Conservation (phyloP, 176 grass and related monocot species). For the Musa troglodytarum region DNA sequence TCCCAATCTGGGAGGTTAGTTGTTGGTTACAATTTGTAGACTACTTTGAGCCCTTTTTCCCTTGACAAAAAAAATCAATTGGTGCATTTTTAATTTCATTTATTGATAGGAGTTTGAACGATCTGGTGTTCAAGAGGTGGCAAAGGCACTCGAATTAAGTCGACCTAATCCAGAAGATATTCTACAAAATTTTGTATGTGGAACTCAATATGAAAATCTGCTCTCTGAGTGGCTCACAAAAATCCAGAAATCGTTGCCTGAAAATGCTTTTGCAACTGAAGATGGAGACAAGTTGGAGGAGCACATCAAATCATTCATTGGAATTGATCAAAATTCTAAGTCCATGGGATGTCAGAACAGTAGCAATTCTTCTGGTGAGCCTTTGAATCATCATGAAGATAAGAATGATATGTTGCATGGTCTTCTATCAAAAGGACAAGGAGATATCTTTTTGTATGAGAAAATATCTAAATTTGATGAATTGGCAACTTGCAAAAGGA, state of each 20-base stretch:
- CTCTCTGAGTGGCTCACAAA: slow-evolving; percentile 51
- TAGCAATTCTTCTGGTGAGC: slow-evolving; percentile 19
- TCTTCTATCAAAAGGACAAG: slow-evolving; percentile 24
- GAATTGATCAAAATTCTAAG: slow-evolving; percentile 39
- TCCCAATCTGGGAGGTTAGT: slow-evolving; percentile 82
- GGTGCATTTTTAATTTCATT: neutral
- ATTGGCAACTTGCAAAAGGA: slow-evolving; percentile 15
- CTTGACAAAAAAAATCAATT: neutral
- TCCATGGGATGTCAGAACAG: slow-evolving; percentile 33
- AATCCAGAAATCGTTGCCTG: slow-evolving; percentile 24
- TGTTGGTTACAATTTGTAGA: slow-evolving; percentile 8
- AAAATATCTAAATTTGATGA: slow-evolving; percentile 25
- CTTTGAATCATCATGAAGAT: slow-evolving; percentile 22
- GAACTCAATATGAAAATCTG: slow-evolving; percentile 46
- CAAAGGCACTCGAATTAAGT: slow-evolving; percentile 26
- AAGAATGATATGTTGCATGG: slow-evolving; percentile 11
- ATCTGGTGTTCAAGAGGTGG: slow-evolving; percentile 45
- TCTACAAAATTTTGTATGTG: slow-evolving; percentile 54
- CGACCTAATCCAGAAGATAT: slow-evolving; percentile 48
- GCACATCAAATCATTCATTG: slow-evolving; percentile 50
- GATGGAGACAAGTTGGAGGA: slow-evolving; percentile 48
- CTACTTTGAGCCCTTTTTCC: neutral
- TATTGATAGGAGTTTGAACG: slow-evolving; percentile 54
- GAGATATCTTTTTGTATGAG: slow-evolving; percentile 20
- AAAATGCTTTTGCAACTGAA: slow-evolving; percentile 39